Evolutionary conservation across 1,284 basidiomycete species (phyloP), one percentile per base, ranked within the genome.

Genomic region (Ustilago shanxiensis): DNA sequence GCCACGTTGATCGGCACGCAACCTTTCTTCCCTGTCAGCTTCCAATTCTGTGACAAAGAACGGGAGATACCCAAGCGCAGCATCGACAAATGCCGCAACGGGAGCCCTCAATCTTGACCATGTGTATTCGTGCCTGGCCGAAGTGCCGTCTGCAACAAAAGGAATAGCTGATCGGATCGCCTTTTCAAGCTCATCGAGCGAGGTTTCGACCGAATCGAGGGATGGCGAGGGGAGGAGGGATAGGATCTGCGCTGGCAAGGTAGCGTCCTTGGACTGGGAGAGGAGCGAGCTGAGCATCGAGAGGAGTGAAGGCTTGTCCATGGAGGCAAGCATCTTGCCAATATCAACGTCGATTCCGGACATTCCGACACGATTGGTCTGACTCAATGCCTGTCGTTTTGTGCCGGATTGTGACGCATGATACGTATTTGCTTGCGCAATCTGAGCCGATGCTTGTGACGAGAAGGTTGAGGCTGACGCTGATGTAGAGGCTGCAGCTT

Each of bases 141-240:
- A 57, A 37, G 41, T 60, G 16, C 70, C 67, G 26, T 66, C 74
- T 0, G 66, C 52, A 8, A 72, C 63, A 22, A 74, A 64, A 18
- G 79, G 81, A 2, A 83, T 68, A n/a, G 76, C 69, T 10, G 74
- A 61, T 3, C 78, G 71, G 14, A 78, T 71, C n/a, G 65, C 56
- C 47, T 75, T 78, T 49, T 81, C 77, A 5, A 71, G 47, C 58
- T 81, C 79, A 41, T 81, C 79, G 11, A 81, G 47, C 20, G 78
- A 70, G 33, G 56, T 35, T 39, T 81, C 79, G 45, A 81, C 77
- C 14, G 75, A 78, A 22, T 73, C 74, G 8, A 81, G 62, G 9
- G 81, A 80, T 0, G 82, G 83, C 2, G 83, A 69, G 4, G 83
- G 83, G 1, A 85, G 77, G 20, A 81, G 54, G 24, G 82, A 79